Evolutionary conservation across 768 basidiomycete species (phyloP).

Genomic region (Amanita jacksonii): DNA sequence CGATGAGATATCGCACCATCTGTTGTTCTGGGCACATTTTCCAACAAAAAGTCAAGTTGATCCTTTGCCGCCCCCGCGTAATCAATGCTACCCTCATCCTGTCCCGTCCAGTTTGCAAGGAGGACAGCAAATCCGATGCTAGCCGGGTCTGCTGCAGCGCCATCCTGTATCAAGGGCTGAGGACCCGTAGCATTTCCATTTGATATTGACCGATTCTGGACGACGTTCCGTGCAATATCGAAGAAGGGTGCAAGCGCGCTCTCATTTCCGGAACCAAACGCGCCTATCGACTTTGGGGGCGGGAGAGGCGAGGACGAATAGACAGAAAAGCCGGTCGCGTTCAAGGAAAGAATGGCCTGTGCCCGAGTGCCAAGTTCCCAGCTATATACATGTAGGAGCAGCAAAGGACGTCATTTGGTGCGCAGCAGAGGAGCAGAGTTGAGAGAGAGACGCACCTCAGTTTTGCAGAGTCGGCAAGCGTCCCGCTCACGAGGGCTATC

Average conservation of each 20-base stretch:
- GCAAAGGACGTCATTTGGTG: not conserved
- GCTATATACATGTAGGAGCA: conserved; percentile 17
- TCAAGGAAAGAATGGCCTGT: conserved; percentile 38
- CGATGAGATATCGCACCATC: conserved; percentile 85
- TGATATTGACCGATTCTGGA: conserved; percentile 34
- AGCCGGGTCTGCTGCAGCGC: conserved; percentile 70
- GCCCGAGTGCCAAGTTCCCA: conserved; percentile 50
- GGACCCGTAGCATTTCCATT: conserved; percentile 38
- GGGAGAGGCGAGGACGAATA: conserved; percentile 27
- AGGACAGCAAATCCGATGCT: conserved; percentile 68
- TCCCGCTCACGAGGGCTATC: conserved; percentile 2
- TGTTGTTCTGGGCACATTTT: conserved; percentile 45
- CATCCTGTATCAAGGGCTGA: conserved; percentile 47
- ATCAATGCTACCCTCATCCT: conserved; percentile 30
- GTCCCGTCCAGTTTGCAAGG: conserved; percentile 38
- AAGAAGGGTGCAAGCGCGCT: conserved; percentile 44
- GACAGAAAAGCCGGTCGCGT: conserved; percentile 37
- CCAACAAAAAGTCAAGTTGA: conserved; percentile 56
- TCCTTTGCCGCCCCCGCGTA: conserved; percentile 56
- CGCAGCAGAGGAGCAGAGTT: not conserved
- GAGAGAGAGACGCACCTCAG: conserved; percentile 3
- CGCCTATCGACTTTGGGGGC: conserved; percentile 24
- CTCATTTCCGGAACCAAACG: conserved; percentile 14
- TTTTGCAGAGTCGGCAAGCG: not conserved
- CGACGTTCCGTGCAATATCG: conserved; percentile 38